Evolutionary conservation across 2,329 filamentous ascomycete species (phyloP), one percentile per base, ranked within the genome.

Genomic region (Metarhizium rileyi): DNA sequence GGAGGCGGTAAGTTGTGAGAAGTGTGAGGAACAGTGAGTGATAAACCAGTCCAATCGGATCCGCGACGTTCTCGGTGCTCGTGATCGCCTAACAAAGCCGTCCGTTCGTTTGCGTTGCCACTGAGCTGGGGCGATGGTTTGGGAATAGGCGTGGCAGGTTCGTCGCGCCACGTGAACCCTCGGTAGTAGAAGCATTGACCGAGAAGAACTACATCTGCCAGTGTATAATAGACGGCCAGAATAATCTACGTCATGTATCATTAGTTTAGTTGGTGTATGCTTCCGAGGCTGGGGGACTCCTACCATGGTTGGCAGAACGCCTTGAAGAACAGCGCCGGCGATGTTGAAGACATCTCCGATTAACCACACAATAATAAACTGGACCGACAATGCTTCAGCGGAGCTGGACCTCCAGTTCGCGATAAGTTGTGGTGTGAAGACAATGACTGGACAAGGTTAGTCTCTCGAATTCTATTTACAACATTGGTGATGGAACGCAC

Each of bases 341-440:
- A 96, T 94, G 64, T 97, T 97, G 75, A 95, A 96, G 56, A 96
- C 83, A 81, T 98, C 93, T 47, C 93, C 93, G 1, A 84, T 76
- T 2, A 96, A 77, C 93, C 93, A 98, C 60, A 95, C 80, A 52
- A 94, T 83, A 62, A 97, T 83, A 71, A 97, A 98, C 50, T 91
- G 84, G 14, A 96, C 79, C 0, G 88, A 95, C 1, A 97, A 76
- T 2, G 90, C 91, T 64, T 96, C 89, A 51, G 90, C 88, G 38
- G 86, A 94, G 56, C 80, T 74, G 50, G 90, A 81, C 55, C 83
- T 84, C 70, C 95, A 96, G 64, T 96, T 96, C 63, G 95, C 89
- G 59, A 95, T 84, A 59, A 98, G 96, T 60, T 98, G 93, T 2
- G 93, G 93, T 1, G 89, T 93, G 71, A 96, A 98, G 51, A 98